Conservation (phyloP, 192 early-diverging fungal species). For the Chytriomyces sp. region DNA sequence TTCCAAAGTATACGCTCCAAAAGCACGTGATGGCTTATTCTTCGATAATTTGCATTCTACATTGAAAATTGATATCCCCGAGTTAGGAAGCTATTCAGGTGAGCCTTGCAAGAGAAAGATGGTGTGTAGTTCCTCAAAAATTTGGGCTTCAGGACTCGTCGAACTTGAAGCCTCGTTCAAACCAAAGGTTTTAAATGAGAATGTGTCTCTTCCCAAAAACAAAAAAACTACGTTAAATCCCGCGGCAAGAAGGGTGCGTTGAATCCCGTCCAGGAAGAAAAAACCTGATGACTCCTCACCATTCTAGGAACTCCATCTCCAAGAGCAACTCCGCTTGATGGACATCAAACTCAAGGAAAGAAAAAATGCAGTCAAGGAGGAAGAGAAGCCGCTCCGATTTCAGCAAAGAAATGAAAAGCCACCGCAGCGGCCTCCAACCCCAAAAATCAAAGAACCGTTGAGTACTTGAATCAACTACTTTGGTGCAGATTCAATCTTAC, state of each 20-base stretch:
- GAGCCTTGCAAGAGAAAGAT: neutral
- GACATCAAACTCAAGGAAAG: constrained; percentile 50
- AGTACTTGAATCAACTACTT: constrained; percentile 8
- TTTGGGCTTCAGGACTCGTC: constrained; percentile 25
- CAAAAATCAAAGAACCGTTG: constrained; percentile 45
- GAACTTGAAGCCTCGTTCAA: constrained; percentile 45
- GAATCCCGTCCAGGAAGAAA: neutral
- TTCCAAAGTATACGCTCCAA: constrained; percentile 59
- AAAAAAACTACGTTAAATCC: constrained; percentile 34
- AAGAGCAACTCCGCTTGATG: constrained; percentile 58
- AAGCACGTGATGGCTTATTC: constrained; percentile 57
- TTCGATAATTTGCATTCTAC: constrained; percentile 38
- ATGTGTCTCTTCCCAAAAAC: constrained; percentile 30
- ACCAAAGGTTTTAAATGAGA: constrained; percentile 33
- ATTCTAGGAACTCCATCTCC: constrained; percentile 48
- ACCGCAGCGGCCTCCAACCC: constrained; percentile 53
- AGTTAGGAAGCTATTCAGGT: constrained; percentile 44
- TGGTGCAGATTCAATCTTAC: neutral
- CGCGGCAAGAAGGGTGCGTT: constrained; percentile 39
- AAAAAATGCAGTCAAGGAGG: constrained; percentile 17
- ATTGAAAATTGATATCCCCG: constrained; percentile 38
- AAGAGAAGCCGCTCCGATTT: constrained; percentile 49
- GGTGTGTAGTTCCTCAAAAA: neutral
- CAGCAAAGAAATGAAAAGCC: constrained; percentile 55
- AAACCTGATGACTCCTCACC: neutral